These are phyloP conservation scores for Diplotaxis tenuifolia DNA, from an alignment of 345 rosid genomes.

Conservation along the genomic window DNA sequence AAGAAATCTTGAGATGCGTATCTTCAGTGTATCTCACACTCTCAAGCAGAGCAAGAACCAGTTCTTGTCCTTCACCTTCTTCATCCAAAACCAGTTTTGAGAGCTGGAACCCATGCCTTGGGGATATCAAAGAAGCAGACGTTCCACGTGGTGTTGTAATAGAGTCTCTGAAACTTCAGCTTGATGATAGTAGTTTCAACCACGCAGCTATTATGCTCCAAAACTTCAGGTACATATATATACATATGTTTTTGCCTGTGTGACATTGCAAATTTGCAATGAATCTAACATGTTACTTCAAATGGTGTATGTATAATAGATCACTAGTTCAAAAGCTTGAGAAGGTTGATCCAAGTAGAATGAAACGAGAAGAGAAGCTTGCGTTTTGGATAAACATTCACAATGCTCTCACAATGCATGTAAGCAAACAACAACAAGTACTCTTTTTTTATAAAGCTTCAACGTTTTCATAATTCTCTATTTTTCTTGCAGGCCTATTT, in stretches of 20 bases:
- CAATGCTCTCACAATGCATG: conserved; percentile 89
- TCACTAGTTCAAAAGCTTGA: conserved; percentile 71
- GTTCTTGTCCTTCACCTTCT: conserved; percentile 32
- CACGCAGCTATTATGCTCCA: conserved; percentile 59
- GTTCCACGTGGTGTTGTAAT: conserved; percentile 42
- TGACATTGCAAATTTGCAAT: background rate
- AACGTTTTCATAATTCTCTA: background rate
- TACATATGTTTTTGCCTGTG: background rate
- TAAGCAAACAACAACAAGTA: conserved; percentile 32
- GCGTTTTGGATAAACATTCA: conserved; percentile 90
- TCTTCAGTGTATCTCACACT: conserved; percentile 73
- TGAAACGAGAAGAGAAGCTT: conserved; percentile 91
- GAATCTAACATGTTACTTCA: background rate
- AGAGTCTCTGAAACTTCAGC: conserved; percentile 55
- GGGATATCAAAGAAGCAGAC: conserved; percentile 38
- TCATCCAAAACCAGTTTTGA: conserved; percentile 66
- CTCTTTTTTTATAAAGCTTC: conserved; percentile 13
- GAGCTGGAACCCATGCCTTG: conserved; percentile 45
- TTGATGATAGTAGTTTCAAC: conserved; percentile 60
- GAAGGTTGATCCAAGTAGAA: conserved; percentile 63
- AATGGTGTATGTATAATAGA: conserved; percentile 38
- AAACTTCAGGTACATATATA: conserved; percentile 60
- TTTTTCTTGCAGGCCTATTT: conserved; percentile 60
- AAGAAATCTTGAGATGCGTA: conserved; percentile 74
- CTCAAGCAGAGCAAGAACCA: conserved; percentile 35